phyloP scores from a whole-genome alignment of 2,329 filamentous ascomycete genomes.

The Pyrenophora seminiperda region DNA sequence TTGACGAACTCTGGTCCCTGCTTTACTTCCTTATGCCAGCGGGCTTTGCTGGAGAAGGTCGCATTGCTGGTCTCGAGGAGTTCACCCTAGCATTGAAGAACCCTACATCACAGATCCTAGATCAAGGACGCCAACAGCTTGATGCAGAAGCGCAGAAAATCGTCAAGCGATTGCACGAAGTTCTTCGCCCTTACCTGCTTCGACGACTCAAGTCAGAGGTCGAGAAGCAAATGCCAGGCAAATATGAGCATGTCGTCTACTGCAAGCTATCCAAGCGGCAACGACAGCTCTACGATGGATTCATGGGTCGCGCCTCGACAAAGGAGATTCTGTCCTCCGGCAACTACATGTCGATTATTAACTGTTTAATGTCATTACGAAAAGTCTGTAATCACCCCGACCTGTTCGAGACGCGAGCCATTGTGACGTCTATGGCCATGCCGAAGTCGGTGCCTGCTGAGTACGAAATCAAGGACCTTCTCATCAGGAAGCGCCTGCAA shows the following conservation, averaged over 20 bases:
- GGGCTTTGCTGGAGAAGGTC: constrained; percentile 79
- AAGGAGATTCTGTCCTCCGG: constrained; percentile 86
- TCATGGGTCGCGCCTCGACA: constrained; percentile 87
- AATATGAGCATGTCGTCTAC: constrained; percentile 96
- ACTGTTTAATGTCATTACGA: constrained; percentile 94
- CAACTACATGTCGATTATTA: constrained; percentile 97
- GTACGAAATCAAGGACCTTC: constrained; percentile 73
- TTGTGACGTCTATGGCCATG: constrained; percentile 97
- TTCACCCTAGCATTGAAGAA: constrained; percentile 97
- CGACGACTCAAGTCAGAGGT: constrained; percentile 93
- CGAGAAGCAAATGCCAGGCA: constrained; percentile 98
- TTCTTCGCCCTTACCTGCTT: constrained; percentile 88
- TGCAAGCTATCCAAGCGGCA: constrained; percentile 95
- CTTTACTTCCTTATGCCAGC: constrained; percentile 96
- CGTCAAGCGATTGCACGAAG: constrained; percentile 91
- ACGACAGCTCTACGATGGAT: constrained; percentile 93
- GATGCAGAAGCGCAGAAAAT: constrained; percentile 92
- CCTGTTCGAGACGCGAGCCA: constrained; percentile 91
- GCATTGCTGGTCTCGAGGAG: constrained; percentile 92
- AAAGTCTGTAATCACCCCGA: constrained; percentile 99
- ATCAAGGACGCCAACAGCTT: constrained; percentile 91
- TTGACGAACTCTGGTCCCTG: constrained; percentile 95
- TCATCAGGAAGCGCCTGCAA: constrained; percentile 71
- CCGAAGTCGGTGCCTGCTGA: constrained; percentile 74
- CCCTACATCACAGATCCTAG: constrained; percentile 92